phyloP scores from a whole-genome alignment of 1,284 basidiomycete genomes.

The Chalciporus sp. region DNA sequence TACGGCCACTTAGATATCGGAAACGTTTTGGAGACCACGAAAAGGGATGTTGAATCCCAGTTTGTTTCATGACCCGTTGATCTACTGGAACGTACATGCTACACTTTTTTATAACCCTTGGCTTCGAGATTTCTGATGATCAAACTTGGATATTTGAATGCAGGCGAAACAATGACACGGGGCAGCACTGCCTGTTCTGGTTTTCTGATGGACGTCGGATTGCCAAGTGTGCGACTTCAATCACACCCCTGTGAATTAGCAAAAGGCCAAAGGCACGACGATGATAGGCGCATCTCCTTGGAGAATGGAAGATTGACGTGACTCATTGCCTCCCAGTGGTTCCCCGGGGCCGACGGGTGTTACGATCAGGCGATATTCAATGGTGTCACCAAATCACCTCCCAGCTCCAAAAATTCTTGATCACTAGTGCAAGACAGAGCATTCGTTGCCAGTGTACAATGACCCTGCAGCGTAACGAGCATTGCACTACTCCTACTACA shows the following conservation, averaged over 20 bases:
- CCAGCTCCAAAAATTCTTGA: too few species aligned
- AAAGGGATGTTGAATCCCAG: slow-evolving; percentile 21
- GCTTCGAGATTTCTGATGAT: not conserved
- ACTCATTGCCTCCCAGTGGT: not conserved
- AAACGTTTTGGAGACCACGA: slow-evolving; percentile 10
- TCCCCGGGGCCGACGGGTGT: too few species aligned
- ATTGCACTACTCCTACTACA: too few species aligned
- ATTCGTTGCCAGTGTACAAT: too few species aligned
- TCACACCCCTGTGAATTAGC: too few species aligned
- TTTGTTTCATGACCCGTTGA: slow-evolving; percentile 1
- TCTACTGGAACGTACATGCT: slow-evolving; percentile 10
- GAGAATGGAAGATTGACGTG: not conserved
- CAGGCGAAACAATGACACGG: not conserved
- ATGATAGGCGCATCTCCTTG: too few species aligned
- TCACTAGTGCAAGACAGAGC: too few species aligned
- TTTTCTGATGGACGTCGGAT: not conserved
- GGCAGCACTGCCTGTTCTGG: not conserved
- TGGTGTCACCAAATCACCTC: too few species aligned
- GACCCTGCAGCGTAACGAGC: too few species aligned
- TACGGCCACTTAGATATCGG: not conserved
- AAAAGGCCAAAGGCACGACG: too few species aligned
- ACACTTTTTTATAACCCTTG: not conserved
- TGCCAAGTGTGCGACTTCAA: not conserved
- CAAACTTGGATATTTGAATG: not conserved
- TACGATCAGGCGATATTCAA: too few species aligned